Base-by-base conservation (phyloP, 2,329 filamentous ascomycete genomes). In the Penicillium sp. region DNA sequence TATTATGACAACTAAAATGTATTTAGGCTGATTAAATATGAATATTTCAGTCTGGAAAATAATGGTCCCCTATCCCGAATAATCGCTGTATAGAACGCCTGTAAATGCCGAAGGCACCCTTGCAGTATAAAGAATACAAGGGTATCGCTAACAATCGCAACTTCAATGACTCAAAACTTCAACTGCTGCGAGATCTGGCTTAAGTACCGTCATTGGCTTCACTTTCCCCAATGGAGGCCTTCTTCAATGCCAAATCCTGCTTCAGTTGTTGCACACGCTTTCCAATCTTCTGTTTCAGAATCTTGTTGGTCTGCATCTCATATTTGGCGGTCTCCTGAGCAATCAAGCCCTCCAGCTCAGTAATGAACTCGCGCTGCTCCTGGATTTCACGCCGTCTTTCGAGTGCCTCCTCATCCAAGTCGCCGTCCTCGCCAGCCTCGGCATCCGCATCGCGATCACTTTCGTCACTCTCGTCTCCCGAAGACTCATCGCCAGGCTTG, bases 351-450 rank as follows among this genome's bases (percentile, higher is more conserved):
- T 77, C 74, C 20, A 78, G 61, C 52, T 78, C 75, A 1, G 66
- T 68, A 56, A 78, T 74, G 56, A 76, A 70, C 59, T 79, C 76
- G 14, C 73, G 73, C 47, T 74, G 73, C 56, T 78, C 72, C 57
- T 76, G 73, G 30, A 74, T 62, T 46, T 75, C 71, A 24, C 67
- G 73, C 54, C 71, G 74, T 57, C 68, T 69, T 60, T 74, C 74
- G 18, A 71, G 61, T 24, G 74, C 70, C 43, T 77, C 76, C n/a
- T 77, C 74, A 45, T 77, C 74, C 16, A 76, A 55, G 35, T 73
- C 70, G 20, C 71, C 69, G 12, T 65, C 64, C 16, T 63, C 68
- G 5, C 70, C 47, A 1, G 38, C 56, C 42, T 54, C 56, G 9
- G 21, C 52, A 9, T 55, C 46, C 2, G 30, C 52, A 11, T 71